Base-by-base conservation (phyloP, 306 rosid species). In the Cotoneaster glaucophyllus region DNA sequence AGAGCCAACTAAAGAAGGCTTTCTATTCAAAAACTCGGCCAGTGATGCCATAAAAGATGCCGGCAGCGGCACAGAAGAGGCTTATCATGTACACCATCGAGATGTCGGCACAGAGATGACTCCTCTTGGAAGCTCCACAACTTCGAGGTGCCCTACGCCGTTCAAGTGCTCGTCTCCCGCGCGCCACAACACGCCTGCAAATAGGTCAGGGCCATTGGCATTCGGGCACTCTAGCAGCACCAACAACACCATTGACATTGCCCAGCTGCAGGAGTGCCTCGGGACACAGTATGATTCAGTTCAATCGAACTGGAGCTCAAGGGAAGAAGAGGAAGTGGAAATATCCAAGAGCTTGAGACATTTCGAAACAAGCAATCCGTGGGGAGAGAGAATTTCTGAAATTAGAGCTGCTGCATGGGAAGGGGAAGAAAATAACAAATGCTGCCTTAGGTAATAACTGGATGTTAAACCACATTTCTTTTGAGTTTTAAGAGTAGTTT, bases 41-140 rank as follows among this genome's bases (percentile, higher is more conserved):
- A 78, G 75, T 48, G 87, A 77, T 32, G 71, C 80, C 79, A 83
- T 84, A 93, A 81, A 82, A 81, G 90, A 84, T 62, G 85, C 90
- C 5, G 84, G 80, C 61, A 54, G 25, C 12, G 25, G 61, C 79
- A 82, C 93, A 17, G 91, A 86, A 76, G 73, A 84, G 75, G 67
- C 81, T 75, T 83, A 82, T 52, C 89, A 85, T 66, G 77, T 86
- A 66, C 84, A 93, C 39, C 98, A 96, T 44, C 84, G 85, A 74
- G 99, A 92, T 79, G 76, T 83, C 57, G 99, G 99, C 45, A 93
- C 99, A 3, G 99, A 93, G 70, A 96, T 96, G 97, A 90, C 97
- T 45, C 98, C 99, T 22, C 84, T 90, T n/a, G 99, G 98, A 43
- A 96, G 98, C 77, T 96, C 98, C 59, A 92, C 97, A 26, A 89